Evolutionary conservation across 2,329 filamentous ascomycete genomes (phyloP).

Genomic region (Exophiala aquamarina): DNA sequence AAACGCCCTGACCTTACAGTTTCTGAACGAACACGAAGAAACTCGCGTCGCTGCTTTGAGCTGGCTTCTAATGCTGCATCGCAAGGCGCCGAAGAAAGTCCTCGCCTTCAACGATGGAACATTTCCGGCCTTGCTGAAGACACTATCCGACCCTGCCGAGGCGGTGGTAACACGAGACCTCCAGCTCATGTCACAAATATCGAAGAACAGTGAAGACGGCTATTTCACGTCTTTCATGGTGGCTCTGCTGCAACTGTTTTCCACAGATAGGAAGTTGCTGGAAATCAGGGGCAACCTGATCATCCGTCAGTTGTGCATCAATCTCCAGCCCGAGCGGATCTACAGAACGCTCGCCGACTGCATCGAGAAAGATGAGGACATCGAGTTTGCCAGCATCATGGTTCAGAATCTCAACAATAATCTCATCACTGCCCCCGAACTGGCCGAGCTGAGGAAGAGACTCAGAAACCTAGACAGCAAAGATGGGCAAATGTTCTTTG

Average conservation of each 20-base stretch:
- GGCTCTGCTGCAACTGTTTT: slow-evolving; percentile 90
- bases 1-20: slow-evolving; percentile 86
- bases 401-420: slow-evolving; percentile 99
- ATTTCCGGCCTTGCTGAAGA: slow-evolving; percentile 93
- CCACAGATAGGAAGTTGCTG: slow-evolving; percentile 84
- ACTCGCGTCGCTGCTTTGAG: slow-evolving; percentile 90
- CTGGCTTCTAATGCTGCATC: slow-evolving; percentile 97
- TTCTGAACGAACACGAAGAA: slow-evolving; percentile 94
- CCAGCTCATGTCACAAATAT: slow-evolving; percentile 92
- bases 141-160: slow-evolving; percentile 90
- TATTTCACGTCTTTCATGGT: slow-evolving; percentile 99
- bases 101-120: slow-evolving; percentile 96
- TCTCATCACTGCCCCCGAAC: slow-evolving; percentile 91
- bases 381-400: slow-evolving; percentile 99
- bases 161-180: slow-evolving; percentile 94
- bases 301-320: slow-evolving; percentile 90
- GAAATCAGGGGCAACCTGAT: slow-evolving; percentile 95
- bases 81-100: slow-evolving; percentile 89
- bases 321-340: slow-evolving; percentile 88
- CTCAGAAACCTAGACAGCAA: slow-evolving; percentile 87
- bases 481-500: slow-evolving; percentile 95
- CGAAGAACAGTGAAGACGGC: slow-evolving; percentile 91
- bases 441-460: slow-evolving; percentile 85
- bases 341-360: slow-evolving; percentile 95
- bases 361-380: slow-evolving; percentile 94